Conservation (phyloP, 768 basidiomycete species). For the Amanita rubescens region DNA sequence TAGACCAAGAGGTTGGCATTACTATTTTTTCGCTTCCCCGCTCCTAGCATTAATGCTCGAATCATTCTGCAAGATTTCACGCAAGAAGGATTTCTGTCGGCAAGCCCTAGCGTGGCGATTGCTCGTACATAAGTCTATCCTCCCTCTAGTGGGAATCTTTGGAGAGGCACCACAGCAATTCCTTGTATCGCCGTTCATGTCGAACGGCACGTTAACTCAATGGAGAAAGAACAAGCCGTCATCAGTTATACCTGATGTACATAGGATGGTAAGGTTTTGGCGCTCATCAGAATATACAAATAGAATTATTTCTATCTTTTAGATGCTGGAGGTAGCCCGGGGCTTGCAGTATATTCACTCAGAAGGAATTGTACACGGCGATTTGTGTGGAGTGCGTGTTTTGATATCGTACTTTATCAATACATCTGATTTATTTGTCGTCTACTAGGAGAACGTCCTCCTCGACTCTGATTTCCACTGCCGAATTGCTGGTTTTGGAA, state of each 20-base stretch:
- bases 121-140: not conserved
- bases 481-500: conserved; percentile 3
- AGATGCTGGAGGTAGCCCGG: not conserved
- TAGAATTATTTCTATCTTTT: not conserved
- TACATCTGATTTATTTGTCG: not conserved
- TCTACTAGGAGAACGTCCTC: not conserved
- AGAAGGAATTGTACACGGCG: conserved; percentile 2
- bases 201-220: not conserved
- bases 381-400: not conserved
- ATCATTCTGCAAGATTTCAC: not conserved
- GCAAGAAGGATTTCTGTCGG: not conserved
- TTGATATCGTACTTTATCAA: not conserved
- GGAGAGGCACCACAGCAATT: not conserved
- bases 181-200: conserved; percentile 2
- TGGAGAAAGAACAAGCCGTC: not conserved
- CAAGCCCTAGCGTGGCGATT: not conserved
- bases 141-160: not conserved
- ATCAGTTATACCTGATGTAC: not conserved
- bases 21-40: too few species aligned
- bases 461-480: not conserved
- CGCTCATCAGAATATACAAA: not conserved
- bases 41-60: not conserved
- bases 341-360: conserved; percentile 3
- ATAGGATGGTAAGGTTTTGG: not conserved
- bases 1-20: not conserved